Base-by-base conservation (phyloP, 192 early-diverging fungal genomes). In the Coemansia furcata region DNA sequence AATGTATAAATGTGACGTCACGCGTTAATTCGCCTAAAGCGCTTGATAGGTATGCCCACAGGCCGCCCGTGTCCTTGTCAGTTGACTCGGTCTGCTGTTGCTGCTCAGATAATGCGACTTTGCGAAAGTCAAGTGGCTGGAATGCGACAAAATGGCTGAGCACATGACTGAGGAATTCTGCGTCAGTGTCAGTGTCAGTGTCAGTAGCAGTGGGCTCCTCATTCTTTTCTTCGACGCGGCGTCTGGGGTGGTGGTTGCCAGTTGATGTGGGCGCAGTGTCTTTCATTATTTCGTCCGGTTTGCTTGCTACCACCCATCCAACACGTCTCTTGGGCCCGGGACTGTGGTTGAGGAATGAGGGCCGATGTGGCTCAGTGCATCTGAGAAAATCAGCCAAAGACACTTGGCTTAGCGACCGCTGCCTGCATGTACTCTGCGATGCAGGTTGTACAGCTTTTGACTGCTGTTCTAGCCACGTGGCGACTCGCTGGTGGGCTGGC, bases 61-160 rank as follows among this genome's bases (percentile, higher is more conserved):
- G 52, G 6, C 54, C 54, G 15, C 30, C 54, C 4, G 29, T 3
- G n/a, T 7, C n/a, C 5, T 12, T 12, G 6, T 30, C 52, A 32
- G 32, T 19, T 14, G 50, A 14, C 3, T 26, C 26, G 23, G 14
- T 54, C 6, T 32, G 54, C 30, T 57, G 30, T n/a, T 32, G 54
- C 30, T 57, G 30, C 14, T 33, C 15, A 7, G 6, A 15, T 2
- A 35, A 17, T 15, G 54, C 15, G 5, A 17, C 30, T 32, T 17
- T 40, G 15, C 49, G 42, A 70, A 82, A 82, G 46, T 82, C 79
- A 5, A 73, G 64, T 30, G 79, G 71, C 40, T 82, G 74, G 62
- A 82, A 82, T 11, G 74, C 66, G 4, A 65, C 74, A 68, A 82
- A 82, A 49, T 68, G 55, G n/a, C 55, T 26, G 35, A 82, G 55